Evolutionary conservation across 1,139 yeast species (phyloP), one percentile per base, ranked within the genome.

Genomic region (Meyerozyma athensensis): DNA sequence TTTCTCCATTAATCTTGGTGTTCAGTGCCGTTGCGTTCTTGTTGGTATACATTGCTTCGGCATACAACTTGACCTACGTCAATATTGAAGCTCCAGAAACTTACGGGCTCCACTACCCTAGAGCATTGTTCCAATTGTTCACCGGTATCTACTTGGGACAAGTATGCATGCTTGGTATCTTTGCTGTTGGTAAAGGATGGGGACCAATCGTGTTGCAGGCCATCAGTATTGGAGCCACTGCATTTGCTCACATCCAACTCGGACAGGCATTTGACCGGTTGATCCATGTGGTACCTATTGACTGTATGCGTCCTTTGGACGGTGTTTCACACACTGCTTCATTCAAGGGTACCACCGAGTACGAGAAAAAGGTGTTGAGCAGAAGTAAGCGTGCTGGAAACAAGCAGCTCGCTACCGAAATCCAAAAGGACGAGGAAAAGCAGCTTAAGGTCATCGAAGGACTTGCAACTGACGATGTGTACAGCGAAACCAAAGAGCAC

Each of bases 171-270:
- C 63, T 90, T 46, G 97, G 95, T 40, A 68, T 92, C 45, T 87
- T 89, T 56, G 86, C 80, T 19, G 87, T 89, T 52, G 94, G 95
- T 46, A 86, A 87, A 70, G 86, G 95, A 40, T 90, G 96, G 96
- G 97, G 96, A 30, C 95, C 96, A 35, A 74, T 90, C 46, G 90
- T 77, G 12, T 64, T 92, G 38, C 87, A 85, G 59, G 82, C 77
- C 7, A 71, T 86, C 40, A 67, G 81, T 39, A 52, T 87, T 12
- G 77, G 68, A 12, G 68, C 74, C 44, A 87, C 97, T 1, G 72
- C 76, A 4, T 76, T 78, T 52, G 72, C 77, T 40, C 96, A 92
- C 54, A 32, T 77, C 24, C 69, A 76, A 42, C 59, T 90, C 52
- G 73, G 68, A 39, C 46, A 54, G 18, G 85, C 96, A 0, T 86